A percentile compares a stretch with the other conserved stretches of the same genome.
These are phyloP conservation scores for Lactifluus pinguis DNA, from an alignment of 768 basidiomycete genomes.

Conservation along the genomic window DNA sequence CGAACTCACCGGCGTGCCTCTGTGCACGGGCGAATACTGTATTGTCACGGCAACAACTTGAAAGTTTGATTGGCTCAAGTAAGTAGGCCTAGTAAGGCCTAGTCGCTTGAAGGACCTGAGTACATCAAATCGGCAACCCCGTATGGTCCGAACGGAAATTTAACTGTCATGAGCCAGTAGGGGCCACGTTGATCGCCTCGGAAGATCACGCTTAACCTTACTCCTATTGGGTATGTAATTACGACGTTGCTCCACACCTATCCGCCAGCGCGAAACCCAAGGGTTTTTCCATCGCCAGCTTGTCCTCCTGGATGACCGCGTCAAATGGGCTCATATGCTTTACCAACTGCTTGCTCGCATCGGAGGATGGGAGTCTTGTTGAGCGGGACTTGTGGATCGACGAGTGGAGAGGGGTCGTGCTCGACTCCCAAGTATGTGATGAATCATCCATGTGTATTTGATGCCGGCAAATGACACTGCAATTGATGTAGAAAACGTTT, in stretches of 20 bases:
- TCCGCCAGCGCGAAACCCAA: background rate
- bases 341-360: constrained; percentile 75
- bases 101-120: too few relatives aligned
- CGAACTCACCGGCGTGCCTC: too few relatives aligned
- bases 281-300: background rate
- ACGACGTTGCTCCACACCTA: background rate
- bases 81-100: too few relatives aligned
- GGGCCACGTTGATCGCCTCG: background rate
- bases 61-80: too few relatives aligned
- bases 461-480: background rate
- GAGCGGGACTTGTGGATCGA: constrained; percentile 80
- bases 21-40: too few relatives aligned
- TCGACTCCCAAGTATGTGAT: constrained; percentile 57
- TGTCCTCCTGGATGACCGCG: constrained; percentile 26
- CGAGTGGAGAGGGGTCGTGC: constrained; percentile 57
- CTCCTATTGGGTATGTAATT: background rate
- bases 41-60: too few relatives aligned
- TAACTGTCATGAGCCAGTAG: background rate
- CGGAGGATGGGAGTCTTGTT: constrained; percentile 69
- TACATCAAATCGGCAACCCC: too few relatives aligned
- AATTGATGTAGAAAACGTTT: constrained; percentile 48
- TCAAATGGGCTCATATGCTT: constrained; percentile 71
- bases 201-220: too few relatives aligned
- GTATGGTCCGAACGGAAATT: too few relatives aligned
- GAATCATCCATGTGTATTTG: background rate